Evolutionary conservation across 768 basidiomycete species (phyloP).

Genomic region (Collybia sordida): DNA sequence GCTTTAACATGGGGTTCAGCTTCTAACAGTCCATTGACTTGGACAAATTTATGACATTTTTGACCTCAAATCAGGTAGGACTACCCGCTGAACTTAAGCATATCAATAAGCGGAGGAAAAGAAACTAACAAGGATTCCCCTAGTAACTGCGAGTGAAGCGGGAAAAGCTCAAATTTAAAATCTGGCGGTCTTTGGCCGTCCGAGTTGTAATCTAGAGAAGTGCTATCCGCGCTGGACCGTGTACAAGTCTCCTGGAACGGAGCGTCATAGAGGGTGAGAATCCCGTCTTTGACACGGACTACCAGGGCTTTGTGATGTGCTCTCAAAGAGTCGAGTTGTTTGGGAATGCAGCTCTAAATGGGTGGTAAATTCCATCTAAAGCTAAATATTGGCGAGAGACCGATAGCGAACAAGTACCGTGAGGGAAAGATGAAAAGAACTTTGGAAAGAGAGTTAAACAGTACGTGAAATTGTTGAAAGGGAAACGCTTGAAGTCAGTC

Average conservation of each 20-base stretch:
- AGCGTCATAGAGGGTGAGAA: conserved; percentile 80
- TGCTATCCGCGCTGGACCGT: conserved; percentile 67
- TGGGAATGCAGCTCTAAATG: conserved; percentile 50
- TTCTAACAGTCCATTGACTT: too few relatives aligned
- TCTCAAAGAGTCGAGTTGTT: conserved; percentile 38
- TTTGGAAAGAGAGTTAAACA: conserved; percentile 80
- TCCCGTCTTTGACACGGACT: conserved; percentile 59
- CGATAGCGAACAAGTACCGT: conserved; percentile 84
- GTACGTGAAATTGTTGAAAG: conserved; percentile 82
- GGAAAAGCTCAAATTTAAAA: conserved; percentile 85
- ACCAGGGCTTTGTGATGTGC: conserved; percentile 65
- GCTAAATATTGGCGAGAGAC: conserved; percentile 59
- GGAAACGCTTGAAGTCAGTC: conserved; percentile 77
- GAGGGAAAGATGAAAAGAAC: conserved; percentile 84
- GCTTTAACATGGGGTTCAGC: too few relatives aligned
- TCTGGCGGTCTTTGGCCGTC: conserved; percentile 61
- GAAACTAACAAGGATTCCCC: conserved; percentile 90
- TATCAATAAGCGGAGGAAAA: conserved; percentile 91
- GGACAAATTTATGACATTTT: conserved; percentile 3
- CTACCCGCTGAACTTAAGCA: conserved; percentile 87
- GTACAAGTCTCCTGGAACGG: conserved; percentile 81
- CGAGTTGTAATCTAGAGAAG: conserved; percentile 83
- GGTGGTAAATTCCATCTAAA: conserved; percentile 86
- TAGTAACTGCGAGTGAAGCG: conserved; percentile 87
- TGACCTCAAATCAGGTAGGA: conserved; percentile 80